These are phyloP conservation scores for Bonia amplexicaulis DNA, from an alignment of 176 grass and related monocot genomes.

Conservation along the genomic window DNA sequence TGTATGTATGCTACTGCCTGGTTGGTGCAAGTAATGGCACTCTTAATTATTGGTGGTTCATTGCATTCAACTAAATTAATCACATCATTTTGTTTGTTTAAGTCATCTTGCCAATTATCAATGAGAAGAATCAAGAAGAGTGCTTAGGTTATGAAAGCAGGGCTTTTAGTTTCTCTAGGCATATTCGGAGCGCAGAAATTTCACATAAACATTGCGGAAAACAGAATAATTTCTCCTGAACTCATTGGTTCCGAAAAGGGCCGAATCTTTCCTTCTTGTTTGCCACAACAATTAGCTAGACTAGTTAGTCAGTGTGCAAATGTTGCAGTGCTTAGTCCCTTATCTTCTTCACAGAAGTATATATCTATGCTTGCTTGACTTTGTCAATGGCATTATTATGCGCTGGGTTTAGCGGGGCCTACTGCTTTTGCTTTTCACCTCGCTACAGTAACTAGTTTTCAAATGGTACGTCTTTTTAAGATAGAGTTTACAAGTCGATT, in stretches of 20 bases:
- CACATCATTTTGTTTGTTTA: slow-evolving; percentile 1
- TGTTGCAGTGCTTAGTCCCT: not conserved
- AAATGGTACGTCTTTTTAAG: too few relatives aligned
- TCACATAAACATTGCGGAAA: too few relatives aligned
- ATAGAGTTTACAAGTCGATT: too few relatives aligned
- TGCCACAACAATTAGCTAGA: not conserved
- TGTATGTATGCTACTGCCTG: not conserved
- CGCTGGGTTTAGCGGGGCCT: too few relatives aligned
- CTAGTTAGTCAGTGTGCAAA: not conserved
- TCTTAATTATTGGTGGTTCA: slow-evolving; percentile 28
- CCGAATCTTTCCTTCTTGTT: not conserved
- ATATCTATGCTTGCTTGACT: not conserved
- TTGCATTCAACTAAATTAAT: not conserved
- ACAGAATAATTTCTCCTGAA: not conserved
- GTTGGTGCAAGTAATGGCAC: slow-evolving; percentile 26
- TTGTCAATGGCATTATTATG: not conserved
- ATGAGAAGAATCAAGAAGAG: not conserved
- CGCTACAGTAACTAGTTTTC: too few relatives aligned
- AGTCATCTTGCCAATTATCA: not conserved
- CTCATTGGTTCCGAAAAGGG: not conserved
- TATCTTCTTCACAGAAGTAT: not conserved
- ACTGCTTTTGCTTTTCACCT: too few relatives aligned
- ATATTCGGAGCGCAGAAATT: not conserved
- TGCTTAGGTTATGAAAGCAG: not conserved
- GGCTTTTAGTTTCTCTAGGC: not conserved